Conservation (phyloP, 495 filamentous ascomycete species). For the Aspergillus funiculosus region DNA sequence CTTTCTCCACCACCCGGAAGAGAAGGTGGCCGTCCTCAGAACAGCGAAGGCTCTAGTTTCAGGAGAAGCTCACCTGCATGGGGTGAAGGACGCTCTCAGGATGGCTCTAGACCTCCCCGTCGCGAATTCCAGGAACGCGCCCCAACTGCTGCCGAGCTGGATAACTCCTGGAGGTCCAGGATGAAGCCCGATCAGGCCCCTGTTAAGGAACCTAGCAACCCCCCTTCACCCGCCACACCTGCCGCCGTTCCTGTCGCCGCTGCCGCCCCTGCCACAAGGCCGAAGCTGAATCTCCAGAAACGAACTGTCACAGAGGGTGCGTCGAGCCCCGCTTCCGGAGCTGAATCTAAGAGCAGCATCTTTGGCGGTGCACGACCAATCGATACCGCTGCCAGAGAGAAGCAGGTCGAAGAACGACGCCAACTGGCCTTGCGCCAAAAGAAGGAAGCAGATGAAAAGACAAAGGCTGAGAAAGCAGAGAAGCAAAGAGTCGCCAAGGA, state of each 20-base stretch:
- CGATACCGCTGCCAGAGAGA: constrained; percentile 80
- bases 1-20: constrained; percentile 63
- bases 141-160: constrained; percentile 77
- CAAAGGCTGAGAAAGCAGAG: constrained; percentile 62
- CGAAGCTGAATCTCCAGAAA: constrained; percentile 78
- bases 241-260: constrained; percentile 22
- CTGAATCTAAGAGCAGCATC: constrained; percentile 76
- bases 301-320: constrained; percentile 75
- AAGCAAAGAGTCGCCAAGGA: constrained; percentile 50
- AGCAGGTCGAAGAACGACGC: constrained; percentile 83
- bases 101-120: constrained; percentile 76
- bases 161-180: constrained; percentile 77
- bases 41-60: constrained; percentile 56
- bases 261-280: constrained; percentile 55
- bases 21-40: constrained; percentile 64
- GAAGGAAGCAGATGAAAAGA: constrained; percentile 84
- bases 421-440: constrained; percentile 67
- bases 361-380: constrained; percentile 90
- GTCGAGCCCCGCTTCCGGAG: constrained; percentile 37
- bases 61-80: constrained; percentile 71
- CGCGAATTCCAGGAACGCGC: constrained; percentile 73
- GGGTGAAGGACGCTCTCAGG: constrained; percentile 77
- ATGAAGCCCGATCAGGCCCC: constrained; percentile 66
- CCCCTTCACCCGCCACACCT: constrained; percentile 42
- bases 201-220: constrained; percentile 58